Base-by-base conservation (phyloP, 2,329 filamentous ascomycete genomes). In the Microascus cirrosus region DNA sequence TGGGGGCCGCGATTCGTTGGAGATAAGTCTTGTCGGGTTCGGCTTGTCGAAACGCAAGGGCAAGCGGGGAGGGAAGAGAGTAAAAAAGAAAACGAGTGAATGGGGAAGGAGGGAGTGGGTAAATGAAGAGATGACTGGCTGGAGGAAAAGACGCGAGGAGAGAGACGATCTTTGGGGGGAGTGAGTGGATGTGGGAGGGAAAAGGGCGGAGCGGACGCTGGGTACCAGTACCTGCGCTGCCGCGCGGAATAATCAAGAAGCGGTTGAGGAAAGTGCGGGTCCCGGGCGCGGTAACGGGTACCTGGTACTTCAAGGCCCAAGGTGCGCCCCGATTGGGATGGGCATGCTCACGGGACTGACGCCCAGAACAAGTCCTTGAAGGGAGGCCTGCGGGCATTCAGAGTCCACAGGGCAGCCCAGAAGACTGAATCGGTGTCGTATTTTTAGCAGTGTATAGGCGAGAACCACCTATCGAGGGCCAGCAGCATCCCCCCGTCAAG, bases 31-130 rank as follows among this genome's bases (percentile, higher is more conserved):
- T n/a, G 39, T 45, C 18, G 15, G 39, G 39, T n/a, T n/a, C 15
- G 39, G 39, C n/a, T 42, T 42, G 36, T n/a, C 39, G 39, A 15
- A 51, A 32, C 28, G 28, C 4, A 32, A 32, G 28, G 28, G 28
- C 28, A 32, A 8, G 28, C 28, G 50, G 58, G 50, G 8, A 15
- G 36, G 45, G 53, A 18, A 53, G 50, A 55, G 60, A 13, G 54
- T 32, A 28, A 57, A 55, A 45, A 39, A 54, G 20, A 56, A 60
- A 22, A 48, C 25, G 53, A 56, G 59, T 57, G 63, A 65, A 65
- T 48, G 36, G 54, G 45, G 45, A 50, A 24, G n/a, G 22, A 24
- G 7, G 45, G 45, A 13, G 45, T 50, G 45, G 45, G n/a, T 50
- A 50, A 50, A 50, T 50, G 8, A 50, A 24, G 45, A 50, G 20